Conservation (phyloP, 1,284 basidiomycete genomes). For the Anthracocystis setariae region DNA sequence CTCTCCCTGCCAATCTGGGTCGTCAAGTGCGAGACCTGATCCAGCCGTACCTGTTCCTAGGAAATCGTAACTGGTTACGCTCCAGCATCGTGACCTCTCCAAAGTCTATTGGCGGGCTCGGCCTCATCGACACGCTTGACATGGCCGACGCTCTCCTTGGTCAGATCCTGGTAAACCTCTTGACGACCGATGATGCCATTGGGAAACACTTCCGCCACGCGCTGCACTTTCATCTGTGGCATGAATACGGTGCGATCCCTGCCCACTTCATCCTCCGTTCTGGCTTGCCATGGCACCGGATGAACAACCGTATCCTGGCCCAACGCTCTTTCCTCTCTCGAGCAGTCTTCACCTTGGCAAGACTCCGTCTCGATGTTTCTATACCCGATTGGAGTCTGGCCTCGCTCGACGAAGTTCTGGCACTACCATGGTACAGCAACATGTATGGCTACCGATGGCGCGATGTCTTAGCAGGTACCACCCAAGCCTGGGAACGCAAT, state of each 20-base stretch:
- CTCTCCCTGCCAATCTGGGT: neutral
- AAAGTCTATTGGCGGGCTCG: slow-evolving; percentile 2
- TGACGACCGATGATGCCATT: neutral
- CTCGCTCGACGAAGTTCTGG: slow-evolving; percentile 3
- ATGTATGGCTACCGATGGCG: slow-evolving; percentile 8
- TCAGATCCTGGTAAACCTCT: slow-evolving; percentile 4
- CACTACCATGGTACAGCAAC: slow-evolving; percentile 6
- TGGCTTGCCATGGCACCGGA: slow-evolving; percentile 1
- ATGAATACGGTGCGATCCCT: slow-evolving; percentile 6
- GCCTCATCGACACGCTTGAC: slow-evolving; percentile 1
- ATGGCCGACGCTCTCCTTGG: slow-evolving; percentile 9
- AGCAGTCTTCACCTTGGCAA: slow-evolving; percentile 1
- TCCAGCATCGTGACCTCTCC: slow-evolving; percentile 6
- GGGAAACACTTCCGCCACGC: no score
- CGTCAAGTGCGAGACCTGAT: neutral
- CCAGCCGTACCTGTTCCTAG: no score
- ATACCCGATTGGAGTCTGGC: neutral
- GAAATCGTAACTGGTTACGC: neutral
- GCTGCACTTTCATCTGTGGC: neutral
- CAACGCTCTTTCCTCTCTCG: slow-evolving; percentile 5
- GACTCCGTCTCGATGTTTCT: no score
- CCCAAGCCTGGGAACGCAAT: slow-evolving; percentile 6
- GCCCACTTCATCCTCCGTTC: slow-evolving; percentile 7
- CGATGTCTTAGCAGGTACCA: slow-evolving; percentile 2
- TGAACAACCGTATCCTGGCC: slow-evolving; percentile 6